Conservation (phyloP, 2,329 filamentous ascomycete species). For the Diaporthe sp. region DNA sequence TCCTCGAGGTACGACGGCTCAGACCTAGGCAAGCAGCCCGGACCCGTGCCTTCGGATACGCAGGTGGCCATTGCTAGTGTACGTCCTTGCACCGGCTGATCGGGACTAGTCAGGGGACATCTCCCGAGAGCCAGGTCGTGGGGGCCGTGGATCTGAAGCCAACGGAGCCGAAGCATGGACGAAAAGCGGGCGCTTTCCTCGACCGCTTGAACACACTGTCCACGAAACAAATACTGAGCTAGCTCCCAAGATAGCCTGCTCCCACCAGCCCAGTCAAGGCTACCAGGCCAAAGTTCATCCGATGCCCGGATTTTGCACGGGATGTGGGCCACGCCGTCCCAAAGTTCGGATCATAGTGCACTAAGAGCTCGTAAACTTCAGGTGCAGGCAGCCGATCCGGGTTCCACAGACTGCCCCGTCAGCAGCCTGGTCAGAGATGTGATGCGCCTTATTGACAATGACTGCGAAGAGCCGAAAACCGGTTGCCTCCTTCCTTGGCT, state of each 20-base stretch:
- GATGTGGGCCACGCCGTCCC: background rate
- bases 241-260: conserved; percentile 4
- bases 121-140: background rate
- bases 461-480: background rate
- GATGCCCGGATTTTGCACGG: conserved; percentile 12
- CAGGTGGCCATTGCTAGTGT: background rate
- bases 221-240: background rate
- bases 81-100: conserved; percentile 4
- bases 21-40: background rate
- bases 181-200: background rate
- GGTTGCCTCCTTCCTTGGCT: background rate
- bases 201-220: conserved; percentile 14
- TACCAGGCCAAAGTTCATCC: background rate
- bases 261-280: background rate
- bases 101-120: conserved; percentile 2
- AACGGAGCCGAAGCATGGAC: background rate
- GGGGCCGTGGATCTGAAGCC: background rate
- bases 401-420: background rate
- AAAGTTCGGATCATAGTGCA: conserved; percentile 15
- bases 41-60: background rate
- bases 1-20: background rate
- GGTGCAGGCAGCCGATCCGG: background rate
- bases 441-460: conserved; percentile 10
- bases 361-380: conserved; percentile 17
- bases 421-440: background rate